phyloP scores from a whole-genome alignment of 1,139 yeast genomes.

The Suhomyces coccinellae region DNA sequence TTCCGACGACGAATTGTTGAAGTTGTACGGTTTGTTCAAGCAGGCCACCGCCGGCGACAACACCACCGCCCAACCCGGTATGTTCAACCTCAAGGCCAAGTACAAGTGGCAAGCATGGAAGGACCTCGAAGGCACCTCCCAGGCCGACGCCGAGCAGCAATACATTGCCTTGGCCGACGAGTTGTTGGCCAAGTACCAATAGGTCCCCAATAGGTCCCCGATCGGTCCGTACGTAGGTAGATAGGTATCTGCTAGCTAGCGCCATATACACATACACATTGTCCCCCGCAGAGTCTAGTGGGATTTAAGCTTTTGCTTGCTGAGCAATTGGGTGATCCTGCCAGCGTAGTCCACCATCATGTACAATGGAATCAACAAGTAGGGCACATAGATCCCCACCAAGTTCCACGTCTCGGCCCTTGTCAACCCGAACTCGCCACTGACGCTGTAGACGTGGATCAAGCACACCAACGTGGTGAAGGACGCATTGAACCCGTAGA shows the following conservation, averaged over 20 bases:
- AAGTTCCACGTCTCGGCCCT: conserved; percentile 41
- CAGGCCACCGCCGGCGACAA: conserved; percentile 98
- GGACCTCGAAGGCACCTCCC: conserved; percentile 76
- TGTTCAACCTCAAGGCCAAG: conserved; percentile 91
- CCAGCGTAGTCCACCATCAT: conserved; percentile 49
- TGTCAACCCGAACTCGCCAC: conserved; percentile 36
- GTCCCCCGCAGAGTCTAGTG: neutral
- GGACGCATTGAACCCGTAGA: conserved; percentile 77
- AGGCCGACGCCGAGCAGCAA: conserved; percentile 88
- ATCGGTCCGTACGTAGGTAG: too few relatives aligned
- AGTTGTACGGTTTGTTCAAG: conserved; percentile 86
- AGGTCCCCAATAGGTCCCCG: too few relatives aligned
- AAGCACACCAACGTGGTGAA: conserved; percentile 71
- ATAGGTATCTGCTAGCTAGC: too few relatives aligned
- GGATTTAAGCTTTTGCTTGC: conserved; percentile 5
- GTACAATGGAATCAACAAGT: conserved; percentile 59
- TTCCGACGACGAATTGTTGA: conserved; percentile 79
- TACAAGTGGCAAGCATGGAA: conserved; percentile 99
- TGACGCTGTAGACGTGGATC: conserved; percentile 39
- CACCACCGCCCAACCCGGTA: conserved; percentile 78
- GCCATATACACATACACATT: neutral
- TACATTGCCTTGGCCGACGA: conserved; percentile 76
- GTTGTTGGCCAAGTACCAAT: conserved; percentile 52
- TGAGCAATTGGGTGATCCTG: conserved; percentile 10
- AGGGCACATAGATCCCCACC: conserved; percentile 61